Conservation (phyloP, 2,329 filamentous ascomycete genomes). For the Lachnellula arida region DNA sequence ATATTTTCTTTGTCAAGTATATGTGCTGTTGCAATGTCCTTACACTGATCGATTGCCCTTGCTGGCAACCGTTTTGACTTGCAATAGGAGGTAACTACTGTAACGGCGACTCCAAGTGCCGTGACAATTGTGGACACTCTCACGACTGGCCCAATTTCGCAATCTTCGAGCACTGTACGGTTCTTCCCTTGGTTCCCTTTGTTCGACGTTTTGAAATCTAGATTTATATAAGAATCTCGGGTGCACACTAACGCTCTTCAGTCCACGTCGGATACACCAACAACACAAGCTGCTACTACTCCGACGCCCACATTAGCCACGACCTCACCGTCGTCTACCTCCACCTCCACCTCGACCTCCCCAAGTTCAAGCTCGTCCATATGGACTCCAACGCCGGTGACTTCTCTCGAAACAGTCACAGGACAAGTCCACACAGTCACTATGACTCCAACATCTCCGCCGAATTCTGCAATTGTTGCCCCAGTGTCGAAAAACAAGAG, state of each 20-base stretch:
- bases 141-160: constrained; percentile 7
- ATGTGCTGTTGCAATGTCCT: background rate
- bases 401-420: constrained; percentile 49
- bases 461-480: constrained; percentile 15
- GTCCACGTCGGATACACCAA: background rate
- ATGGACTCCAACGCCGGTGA: constrained; percentile 34
- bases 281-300: constrained; percentile 4
- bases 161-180: background rate
- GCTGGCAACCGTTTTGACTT: constrained; percentile 31
- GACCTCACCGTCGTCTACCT: constrained; percentile 1
- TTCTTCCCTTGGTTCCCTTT: constrained; percentile 7
- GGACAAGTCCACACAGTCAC: constrained; percentile 53
- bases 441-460: constrained; percentile 40
- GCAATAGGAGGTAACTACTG: constrained; percentile 26
- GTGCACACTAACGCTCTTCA: background rate
- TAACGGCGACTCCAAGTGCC: constrained; percentile 28
- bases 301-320: constrained; percentile 2
- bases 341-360: constrained; percentile 3
- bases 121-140: constrained; percentile 23
- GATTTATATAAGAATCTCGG: background rate
- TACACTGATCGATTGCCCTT: constrained; percentile 15
- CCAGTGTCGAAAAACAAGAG: constrained; percentile 17
- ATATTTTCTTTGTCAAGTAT: too few relatives aligned
- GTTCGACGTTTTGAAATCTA: background rate
- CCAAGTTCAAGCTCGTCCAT: constrained; percentile 24